Base-by-base conservation (phyloP, 768 basidiomycete genomes). In the Infundibulicybe gibba region DNA sequence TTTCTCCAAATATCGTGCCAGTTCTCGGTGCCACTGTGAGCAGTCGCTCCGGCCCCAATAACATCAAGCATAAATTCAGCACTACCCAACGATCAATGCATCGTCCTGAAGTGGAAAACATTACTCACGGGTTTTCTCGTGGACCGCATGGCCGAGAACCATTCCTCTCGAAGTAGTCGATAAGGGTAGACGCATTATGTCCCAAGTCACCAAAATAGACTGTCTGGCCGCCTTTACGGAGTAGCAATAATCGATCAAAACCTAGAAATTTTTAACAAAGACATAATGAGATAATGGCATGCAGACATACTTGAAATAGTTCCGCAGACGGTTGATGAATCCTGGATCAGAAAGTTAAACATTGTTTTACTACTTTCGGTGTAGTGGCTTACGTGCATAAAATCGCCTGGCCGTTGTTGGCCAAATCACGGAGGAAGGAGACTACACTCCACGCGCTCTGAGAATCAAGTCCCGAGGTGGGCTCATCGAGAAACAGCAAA, bases 391-490 rank as follows among this genome's bases (percentile, higher is more conserved):
- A 25, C 25, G 25, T 25, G 25, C 25, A 25, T 8, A 25, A 8
- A 25, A 25, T 25, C 25, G 25, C 25, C 25, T 79, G 30, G 93
- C 61, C 0, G 80, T 82, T 16, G 69, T 61, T 0, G 87, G 71
- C 49, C 85, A 81, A n/a, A 43, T 81, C 76, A 9, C 84, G 75
- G 34, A 94, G 68, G 69, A 94, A 89, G 1, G 74, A 64, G 45
- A 90, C 67, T 49, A 93, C 90, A 11, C 83, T 83, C 87, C 88
- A 90, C 2, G 90, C 90, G 44, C 83, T 87, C 63, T 91, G 89
- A 0, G 89, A 90, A 61, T 92, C 90, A 13, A 94, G 71, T 21
- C 91, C 90, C 33, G 88, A 85, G 2, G 93, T 94, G 0, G 93
- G 93, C 60, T 94, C 91, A 55, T 94, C 92, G 40, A 93, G 66